Percentiles rank a stretch among this genome's conserved stretches.
Conservation (phyloP, 352 stramenopile genomes). For the Phytophthora kernoviae region DNA sequence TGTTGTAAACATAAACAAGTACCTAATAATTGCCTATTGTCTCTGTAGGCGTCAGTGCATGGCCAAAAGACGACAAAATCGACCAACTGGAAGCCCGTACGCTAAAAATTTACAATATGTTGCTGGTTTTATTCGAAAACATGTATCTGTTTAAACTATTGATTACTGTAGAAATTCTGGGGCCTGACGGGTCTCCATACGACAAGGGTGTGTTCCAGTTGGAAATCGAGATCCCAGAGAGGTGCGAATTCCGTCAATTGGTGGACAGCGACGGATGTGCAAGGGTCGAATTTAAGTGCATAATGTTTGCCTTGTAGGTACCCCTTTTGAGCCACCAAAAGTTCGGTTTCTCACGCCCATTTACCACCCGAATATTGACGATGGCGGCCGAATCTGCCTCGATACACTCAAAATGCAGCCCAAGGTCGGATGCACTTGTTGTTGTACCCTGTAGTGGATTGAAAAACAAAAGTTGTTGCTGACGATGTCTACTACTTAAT, state of each 20-base stretch:
- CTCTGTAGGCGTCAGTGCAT: slow-evolving; percentile 67
- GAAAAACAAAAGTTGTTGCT: not conserved
- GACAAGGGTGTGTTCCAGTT: slow-evolving; percentile 77
- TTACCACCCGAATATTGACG: slow-evolving; percentile 88
- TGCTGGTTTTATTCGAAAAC: not conserved
- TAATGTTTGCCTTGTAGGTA: slow-evolving; percentile 48
- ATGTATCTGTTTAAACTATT: slow-evolving; percentile 7
- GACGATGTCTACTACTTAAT: slow-evolving; percentile 1
- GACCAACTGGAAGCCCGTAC: slow-evolving; percentile 78
- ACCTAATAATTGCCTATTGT: not conserved
- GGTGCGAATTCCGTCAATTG: slow-evolving; percentile 28
- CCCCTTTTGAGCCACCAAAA: slow-evolving; percentile 83
- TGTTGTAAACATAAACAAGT: not conserved
- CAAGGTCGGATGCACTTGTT: slow-evolving; percentile 42
- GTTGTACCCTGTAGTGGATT: not conserved
- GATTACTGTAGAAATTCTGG: slow-evolving; percentile 70
- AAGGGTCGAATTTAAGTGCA: not conserved
- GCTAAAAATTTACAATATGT: slow-evolving; percentile 12
- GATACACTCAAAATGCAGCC: slow-evolving; percentile 93
- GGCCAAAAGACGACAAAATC: slow-evolving; percentile 77
- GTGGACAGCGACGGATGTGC: slow-evolving; percentile 15
- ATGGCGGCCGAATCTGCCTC: slow-evolving; percentile 88
- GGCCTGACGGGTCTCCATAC: slow-evolving; percentile 82
- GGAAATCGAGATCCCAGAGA: slow-evolving; percentile 76
- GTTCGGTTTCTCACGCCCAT: slow-evolving; percentile 82